Percentiles rank a stretch among this genome's conserved stretches.
Conservation (phyloP, 1,139 yeast genomes). For the Saccharomyces hybrid region DNA sequence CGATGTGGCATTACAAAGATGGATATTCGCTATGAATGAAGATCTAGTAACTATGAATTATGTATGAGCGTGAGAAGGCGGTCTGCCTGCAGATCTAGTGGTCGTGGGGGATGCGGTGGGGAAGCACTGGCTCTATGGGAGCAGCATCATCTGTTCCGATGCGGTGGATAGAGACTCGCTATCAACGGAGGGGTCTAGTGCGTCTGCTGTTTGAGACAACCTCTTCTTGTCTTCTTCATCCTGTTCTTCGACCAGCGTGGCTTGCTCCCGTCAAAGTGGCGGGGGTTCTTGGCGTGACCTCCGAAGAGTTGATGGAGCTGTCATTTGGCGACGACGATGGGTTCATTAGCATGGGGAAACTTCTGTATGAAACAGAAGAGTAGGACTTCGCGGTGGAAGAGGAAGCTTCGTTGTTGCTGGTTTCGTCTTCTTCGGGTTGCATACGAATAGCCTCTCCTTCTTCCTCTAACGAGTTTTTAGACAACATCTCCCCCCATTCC, state of each 20-base stretch:
- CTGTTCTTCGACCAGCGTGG: background rate
- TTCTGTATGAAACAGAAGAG: background rate
- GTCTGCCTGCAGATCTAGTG: background rate
- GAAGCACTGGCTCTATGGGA: background rate
- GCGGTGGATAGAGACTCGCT: background rate
- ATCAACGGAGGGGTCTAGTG: background rate
- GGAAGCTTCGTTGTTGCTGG: background rate
- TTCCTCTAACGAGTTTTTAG: background rate
- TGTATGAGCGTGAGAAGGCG: background rate
- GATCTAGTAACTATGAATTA: background rate
- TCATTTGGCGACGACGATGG: background rate
- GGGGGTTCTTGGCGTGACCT: background rate
- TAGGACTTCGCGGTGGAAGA: background rate
- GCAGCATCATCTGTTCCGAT: background rate
- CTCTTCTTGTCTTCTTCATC: background rate
- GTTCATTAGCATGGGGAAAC: background rate
- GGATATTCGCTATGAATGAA: background rate
- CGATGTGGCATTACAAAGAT: background rate
- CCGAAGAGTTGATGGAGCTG: background rate
- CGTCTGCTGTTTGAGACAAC: background rate
- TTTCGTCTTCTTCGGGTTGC: background rate
- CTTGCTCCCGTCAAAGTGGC: background rate
- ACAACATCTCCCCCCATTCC: slow-evolving; percentile 51
- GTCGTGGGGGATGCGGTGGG: background rate
- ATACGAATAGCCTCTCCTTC: background rate